A percentile compares a stretch with the other conserved stretches of the same genome.
These are phyloP conservation scores for Maudiozyma humilis DNA, from an alignment of 1,139 yeast genomes.

Conservation along the genomic window DNA sequence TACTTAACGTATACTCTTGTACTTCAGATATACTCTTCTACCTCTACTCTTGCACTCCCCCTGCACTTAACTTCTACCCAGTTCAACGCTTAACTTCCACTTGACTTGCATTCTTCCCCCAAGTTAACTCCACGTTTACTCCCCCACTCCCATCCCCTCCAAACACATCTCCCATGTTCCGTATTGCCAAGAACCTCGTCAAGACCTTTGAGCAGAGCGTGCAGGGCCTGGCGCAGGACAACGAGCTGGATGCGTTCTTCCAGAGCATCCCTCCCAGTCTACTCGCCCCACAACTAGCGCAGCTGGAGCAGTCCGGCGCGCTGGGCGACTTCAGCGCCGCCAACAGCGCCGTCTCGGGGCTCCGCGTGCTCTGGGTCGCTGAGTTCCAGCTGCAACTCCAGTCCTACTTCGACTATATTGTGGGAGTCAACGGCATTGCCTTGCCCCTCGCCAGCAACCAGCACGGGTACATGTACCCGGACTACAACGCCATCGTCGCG, in stretches of 20 bases:
- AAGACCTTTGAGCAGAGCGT: conserved; percentile 56
- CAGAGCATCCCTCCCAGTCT: conserved; percentile 35
- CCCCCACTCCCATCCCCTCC: too few species aligned
- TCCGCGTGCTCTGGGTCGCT: conserved; percentile 47
- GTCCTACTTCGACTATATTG: conserved; percentile 78
- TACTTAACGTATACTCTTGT: too few species aligned
- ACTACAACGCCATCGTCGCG: conserved; percentile 31
- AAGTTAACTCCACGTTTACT: too few species aligned
- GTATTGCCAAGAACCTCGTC: conserved; percentile 79
- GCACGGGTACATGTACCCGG: conserved; percentile 34
- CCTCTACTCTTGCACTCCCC: too few species aligned
- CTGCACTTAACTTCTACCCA: too few species aligned
- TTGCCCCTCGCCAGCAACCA: conserved; percentile 43
- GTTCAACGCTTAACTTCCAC: too few species aligned
- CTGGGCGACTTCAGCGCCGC: conserved; percentile 7
- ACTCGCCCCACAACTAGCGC: conserved; percentile 17
- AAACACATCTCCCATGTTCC: conserved; percentile 49
- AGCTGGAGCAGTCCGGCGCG: conserved; percentile 7
- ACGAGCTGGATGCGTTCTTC: conserved; percentile 46
- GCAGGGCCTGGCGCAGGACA: conserved; percentile 21
- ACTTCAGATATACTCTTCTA: too few species aligned
- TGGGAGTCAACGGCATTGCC: conserved; percentile 69
- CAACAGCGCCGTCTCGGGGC: conserved; percentile 38
- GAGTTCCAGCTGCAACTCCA: conserved; percentile 49
- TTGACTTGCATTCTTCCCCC: too few species aligned